Conservation (phyloP, 306 rosid genomes). For the Pyrus betulifolia region DNA sequence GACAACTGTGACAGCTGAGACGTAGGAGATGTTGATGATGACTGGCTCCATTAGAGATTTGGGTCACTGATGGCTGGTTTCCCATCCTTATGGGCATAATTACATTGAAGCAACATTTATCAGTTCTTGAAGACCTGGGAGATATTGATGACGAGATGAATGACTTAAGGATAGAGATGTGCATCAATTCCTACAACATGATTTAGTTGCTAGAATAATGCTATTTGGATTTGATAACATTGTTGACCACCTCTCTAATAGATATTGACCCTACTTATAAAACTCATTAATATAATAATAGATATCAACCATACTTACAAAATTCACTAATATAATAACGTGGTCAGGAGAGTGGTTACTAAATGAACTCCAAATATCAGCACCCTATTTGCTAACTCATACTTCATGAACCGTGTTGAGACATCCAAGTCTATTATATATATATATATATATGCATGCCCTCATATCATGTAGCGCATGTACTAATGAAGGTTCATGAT, state of each 20-base stretch:
- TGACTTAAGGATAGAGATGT: background rate
- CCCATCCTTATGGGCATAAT: background rate
- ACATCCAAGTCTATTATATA: no score
- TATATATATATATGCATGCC: no score
- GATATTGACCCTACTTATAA: no score
- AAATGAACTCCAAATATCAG: no score
- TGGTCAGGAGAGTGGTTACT: no score
- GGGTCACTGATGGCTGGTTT: background rate
- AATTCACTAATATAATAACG: no score
- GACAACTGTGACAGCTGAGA: background rate
- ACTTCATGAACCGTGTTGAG: no score
- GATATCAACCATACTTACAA: no score
- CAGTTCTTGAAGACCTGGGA: background rate
- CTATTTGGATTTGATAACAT: background rate
- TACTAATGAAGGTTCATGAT: no score
- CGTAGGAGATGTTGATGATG: background rate
- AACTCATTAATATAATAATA: no score
- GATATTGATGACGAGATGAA: background rate
- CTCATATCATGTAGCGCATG: no score
- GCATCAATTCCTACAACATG: background rate
- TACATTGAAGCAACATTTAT: background rate
- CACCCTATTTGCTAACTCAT: no score
- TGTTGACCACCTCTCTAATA: background rate
- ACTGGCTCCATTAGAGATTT: background rate
- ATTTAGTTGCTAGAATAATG: background rate